These are phyloP conservation scores for Mycena latifolia DNA, from an alignment of 768 basidiomycete genomes.

Conservation along the genomic window DNA sequence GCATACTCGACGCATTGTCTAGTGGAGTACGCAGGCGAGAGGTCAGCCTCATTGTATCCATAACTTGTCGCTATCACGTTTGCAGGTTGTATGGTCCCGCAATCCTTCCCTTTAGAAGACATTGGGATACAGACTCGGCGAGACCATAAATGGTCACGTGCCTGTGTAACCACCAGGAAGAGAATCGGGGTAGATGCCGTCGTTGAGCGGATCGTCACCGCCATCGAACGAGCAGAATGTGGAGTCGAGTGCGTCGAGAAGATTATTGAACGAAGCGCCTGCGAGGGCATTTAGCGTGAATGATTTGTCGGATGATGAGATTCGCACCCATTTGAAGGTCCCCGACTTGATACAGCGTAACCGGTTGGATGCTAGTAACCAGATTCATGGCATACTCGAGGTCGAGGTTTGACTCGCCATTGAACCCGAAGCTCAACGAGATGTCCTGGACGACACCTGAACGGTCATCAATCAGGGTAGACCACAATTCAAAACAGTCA, in stretches of 20 bases:
- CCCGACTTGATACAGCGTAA: slow-evolving; percentile 60
- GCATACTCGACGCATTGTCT: slow-evolving; percentile 61
- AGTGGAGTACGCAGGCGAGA: slow-evolving; percentile 53
- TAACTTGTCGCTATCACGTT: slow-evolving; percentile 59
- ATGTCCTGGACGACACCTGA: slow-evolving; percentile 59
- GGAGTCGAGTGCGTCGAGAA: slow-evolving; percentile 61
- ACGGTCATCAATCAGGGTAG: neutral
- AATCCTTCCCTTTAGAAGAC: slow-evolving; percentile 39
- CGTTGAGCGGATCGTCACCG: slow-evolving; percentile 53
- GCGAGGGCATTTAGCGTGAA: neutral
- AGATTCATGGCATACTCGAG: slow-evolving; percentile 68
- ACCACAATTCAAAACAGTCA: neutral
- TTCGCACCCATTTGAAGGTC: slow-evolving; percentile 53
- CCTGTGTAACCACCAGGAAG: slow-evolving; percentile 47
- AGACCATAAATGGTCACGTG: slow-evolving; percentile 14
- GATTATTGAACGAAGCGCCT: slow-evolving; percentile 63
- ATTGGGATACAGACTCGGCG: neutral
- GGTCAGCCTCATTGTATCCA: slow-evolving; percentile 56
- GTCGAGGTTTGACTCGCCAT: slow-evolving; percentile 70
- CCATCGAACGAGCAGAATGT: slow-evolving; percentile 58
- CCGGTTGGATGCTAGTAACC: slow-evolving; percentile 51
- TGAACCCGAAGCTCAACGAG: slow-evolving; percentile 55
- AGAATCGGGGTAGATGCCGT: slow-evolving; percentile 50
- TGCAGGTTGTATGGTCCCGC: slow-evolving; percentile 56
- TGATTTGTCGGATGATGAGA: neutral